Conservation (phyloP, 2,329 filamentous ascomycete species). For the Pestalotiopsis fici region DNA sequence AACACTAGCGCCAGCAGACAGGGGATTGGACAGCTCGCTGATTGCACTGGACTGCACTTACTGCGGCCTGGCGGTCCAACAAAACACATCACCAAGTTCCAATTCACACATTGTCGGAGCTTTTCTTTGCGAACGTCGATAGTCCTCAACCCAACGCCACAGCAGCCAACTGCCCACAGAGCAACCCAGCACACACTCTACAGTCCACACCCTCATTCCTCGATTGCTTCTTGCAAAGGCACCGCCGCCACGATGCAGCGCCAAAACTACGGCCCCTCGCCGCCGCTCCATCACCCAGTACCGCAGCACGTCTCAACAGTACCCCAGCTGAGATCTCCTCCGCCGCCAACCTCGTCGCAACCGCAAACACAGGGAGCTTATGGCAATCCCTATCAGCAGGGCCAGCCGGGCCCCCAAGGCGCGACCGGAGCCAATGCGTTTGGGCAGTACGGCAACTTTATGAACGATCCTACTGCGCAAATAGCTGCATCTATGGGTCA, state of each 20-base stretch:
- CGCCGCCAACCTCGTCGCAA: constrained; percentile 71
- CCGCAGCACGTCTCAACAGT: constrained; percentile 98
- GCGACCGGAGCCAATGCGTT: constrained; percentile 59
- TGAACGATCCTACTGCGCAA: constrained; percentile 93
- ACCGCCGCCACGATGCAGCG: constrained; percentile 73
- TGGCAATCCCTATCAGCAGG: constrained; percentile 75
- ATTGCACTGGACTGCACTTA: no score
- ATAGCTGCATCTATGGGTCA: constrained; percentile 94
- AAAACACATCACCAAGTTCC: constrained; percentile 1
- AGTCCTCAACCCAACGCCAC: background rate
- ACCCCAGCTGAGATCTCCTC: constrained; percentile 92
- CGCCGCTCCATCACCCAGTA: constrained; percentile 93
- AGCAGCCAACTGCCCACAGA: background rate
- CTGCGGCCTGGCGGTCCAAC: background rate
- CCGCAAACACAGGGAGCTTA: constrained; percentile 68
- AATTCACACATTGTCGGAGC: background rate
- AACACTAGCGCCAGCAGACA: background rate
- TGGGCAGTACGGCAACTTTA: constrained; percentile 85
- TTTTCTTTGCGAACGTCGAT: background rate
- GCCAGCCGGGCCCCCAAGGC: constrained; percentile 36
- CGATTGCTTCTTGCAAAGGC: background rate
- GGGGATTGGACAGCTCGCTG: constrained; percentile 2
- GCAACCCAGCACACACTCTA: background rate
- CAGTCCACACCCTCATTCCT: background rate
- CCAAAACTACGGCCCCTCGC: constrained; percentile 81